Conservation (phyloP, 2,329 filamentous ascomycete species). For the Colletotrichum lentis region DNA sequence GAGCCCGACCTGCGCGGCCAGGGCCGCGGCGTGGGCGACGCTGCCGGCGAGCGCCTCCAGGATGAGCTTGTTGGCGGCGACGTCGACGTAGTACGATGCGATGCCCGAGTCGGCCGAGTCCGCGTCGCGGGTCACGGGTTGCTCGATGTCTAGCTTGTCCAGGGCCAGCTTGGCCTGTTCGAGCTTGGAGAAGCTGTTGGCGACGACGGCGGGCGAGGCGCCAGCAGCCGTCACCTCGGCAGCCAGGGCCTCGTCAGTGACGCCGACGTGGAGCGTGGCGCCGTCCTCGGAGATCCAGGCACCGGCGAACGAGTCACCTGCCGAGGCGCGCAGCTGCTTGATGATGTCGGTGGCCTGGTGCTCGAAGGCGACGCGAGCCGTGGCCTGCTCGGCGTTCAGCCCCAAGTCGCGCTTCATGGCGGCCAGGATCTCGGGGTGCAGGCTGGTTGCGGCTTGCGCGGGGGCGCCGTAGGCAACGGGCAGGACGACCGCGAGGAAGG, state of each 20-base stretch:
- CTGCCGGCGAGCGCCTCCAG: conserved; percentile 49
- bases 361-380: conserved; percentile 50
- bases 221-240: conserved; percentile 49
- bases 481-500: conserved; percentile 50
- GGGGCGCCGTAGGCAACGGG: conserved; percentile 53
- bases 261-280: conserved; percentile 47
- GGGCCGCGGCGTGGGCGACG: conserved; percentile 46
- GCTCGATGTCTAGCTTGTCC: conserved; percentile 51
- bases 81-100: conserved; percentile 51
- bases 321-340: conserved; percentile 45
- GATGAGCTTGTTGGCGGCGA: conserved; percentile 52
- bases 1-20: conserved; percentile 51
- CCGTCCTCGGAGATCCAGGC: conserved; percentile 51
- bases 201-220: conserved; percentile 46
- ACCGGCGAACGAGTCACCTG: conserved; percentile 49
- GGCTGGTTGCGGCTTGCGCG: conserved; percentile 46
- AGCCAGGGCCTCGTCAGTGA: conserved; percentile 49
- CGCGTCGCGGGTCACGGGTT: conserved; percentile 42
- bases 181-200: conserved; percentile 51
- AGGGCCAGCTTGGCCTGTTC: conserved; percentile 53
- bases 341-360: conserved; percentile 49
- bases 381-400: conserved; percentile 50
- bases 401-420: conserved; percentile 56
- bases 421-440: conserved; percentile 52
- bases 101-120: conserved; percentile 44